Conservation (phyloP, 352 stramenopile genomes). For the Phytophthora sp. region DNA sequence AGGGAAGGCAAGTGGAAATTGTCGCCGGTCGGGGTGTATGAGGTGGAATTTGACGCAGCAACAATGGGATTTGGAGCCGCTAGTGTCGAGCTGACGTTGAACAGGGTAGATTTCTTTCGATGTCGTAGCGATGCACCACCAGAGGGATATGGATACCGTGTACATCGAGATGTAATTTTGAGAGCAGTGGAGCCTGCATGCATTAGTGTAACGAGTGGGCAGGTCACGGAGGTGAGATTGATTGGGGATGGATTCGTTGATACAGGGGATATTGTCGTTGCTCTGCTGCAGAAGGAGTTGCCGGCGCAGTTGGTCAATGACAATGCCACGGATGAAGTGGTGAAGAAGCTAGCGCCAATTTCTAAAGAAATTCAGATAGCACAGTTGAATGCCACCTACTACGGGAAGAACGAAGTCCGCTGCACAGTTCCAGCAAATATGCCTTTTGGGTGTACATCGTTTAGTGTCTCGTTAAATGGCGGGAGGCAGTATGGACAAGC, state of each 20-base stretch:
- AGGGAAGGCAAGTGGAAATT: slow-evolving; percentile 59
- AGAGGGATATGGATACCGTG: slow-evolving; percentile 53
- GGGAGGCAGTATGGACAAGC: slow-evolving; percentile 60
- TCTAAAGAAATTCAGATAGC: slow-evolving; percentile 38
- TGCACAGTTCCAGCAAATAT: slow-evolving; percentile 72
- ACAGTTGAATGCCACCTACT: slow-evolving; percentile 60
- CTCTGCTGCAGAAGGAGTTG: slow-evolving; percentile 50
- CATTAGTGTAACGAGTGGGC: slow-evolving; percentile 64
- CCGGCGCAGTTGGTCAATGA: background rate
- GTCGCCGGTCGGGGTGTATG: slow-evolving; percentile 57
- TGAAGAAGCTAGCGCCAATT: background rate
- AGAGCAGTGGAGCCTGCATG: slow-evolving; percentile 55
- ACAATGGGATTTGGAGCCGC: slow-evolving; percentile 60
- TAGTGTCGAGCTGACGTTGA: slow-evolving; percentile 63
- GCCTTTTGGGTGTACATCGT: slow-evolving; percentile 63
- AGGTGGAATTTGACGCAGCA: slow-evolving; percentile 64
- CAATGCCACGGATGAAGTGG: background rate
- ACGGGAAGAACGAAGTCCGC: slow-evolving; percentile 49
- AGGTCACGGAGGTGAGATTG: slow-evolving; percentile 56
- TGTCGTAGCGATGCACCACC: slow-evolving; percentile 40
- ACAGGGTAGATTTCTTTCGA: slow-evolving; percentile 54
- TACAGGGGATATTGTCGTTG: slow-evolving; percentile 65
- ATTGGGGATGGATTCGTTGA: slow-evolving; percentile 67
- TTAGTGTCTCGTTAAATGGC: slow-evolving; percentile 69
- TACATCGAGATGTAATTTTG: slow-evolving; percentile 55